phyloP scores from a whole-genome alignment of 2,329 filamentous ascomycete genomes.

The Endoconidiophora polonica region DNA sequence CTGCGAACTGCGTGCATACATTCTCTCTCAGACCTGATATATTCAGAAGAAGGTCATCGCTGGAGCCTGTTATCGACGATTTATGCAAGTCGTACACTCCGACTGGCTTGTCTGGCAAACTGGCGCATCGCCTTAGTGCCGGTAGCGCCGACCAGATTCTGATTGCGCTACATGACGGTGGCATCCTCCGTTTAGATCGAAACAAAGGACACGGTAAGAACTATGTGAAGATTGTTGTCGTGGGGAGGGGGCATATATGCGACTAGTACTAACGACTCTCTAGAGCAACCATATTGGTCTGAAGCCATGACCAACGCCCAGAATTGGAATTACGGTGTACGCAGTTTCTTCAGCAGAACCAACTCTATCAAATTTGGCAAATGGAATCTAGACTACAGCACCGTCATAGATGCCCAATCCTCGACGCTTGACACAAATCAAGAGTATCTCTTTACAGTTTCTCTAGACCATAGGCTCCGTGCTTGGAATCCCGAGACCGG shows the following conservation, averaged over 20 bases:
- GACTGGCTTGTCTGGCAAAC: constrained; percentile 58
- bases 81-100: constrained; percentile 61
- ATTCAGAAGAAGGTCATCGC: constrained; percentile 52
- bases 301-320: constrained; percentile 60
- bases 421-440: constrained; percentile 33
- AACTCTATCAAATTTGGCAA: constrained; percentile 48
- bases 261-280: neutral
- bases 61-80: constrained; percentile 58
- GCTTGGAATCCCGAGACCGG: constrained; percentile 81
- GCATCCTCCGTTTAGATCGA: constrained; percentile 53
- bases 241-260: neutral
- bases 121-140: constrained; percentile 66
- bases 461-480: constrained; percentile 73
- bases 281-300: constrained; percentile 36
- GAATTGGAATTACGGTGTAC: constrained; percentile 51
- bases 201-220: constrained; percentile 31
- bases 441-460: constrained; percentile 50
- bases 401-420: constrained; percentile 46
- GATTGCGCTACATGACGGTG: constrained; percentile 65
- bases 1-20: constrained; percentile 64
- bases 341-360: constrained; percentile 46
- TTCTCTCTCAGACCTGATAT: constrained; percentile 69
- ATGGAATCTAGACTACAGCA: constrained; percentile 47
- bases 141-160: constrained; percentile 58
- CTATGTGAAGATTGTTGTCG: neutral